phyloP scores from a whole-genome alignment of 345 rosid species.

The Salix caprea region DNA sequence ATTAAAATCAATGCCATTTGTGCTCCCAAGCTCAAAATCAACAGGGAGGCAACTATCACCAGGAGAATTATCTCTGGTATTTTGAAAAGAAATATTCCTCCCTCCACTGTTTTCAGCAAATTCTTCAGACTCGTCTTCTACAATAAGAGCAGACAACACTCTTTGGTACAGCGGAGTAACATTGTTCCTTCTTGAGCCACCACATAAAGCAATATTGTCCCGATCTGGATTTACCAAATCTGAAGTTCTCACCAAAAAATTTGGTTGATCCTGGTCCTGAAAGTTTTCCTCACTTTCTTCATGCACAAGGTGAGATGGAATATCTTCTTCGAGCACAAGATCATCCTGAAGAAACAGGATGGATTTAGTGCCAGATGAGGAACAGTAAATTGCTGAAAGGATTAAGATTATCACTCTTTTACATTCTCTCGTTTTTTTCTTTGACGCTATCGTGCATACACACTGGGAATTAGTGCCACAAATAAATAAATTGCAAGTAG shows the following conservation, averaged over 20 bases:
- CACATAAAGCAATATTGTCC: conserved; percentile 14
- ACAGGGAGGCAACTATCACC: conserved; percentile 11
- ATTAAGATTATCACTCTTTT: neutral
- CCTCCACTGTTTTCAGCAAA: conserved; percentile 31
- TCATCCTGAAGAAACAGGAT: conserved; percentile 24
- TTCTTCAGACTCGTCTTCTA: conserved; percentile 45
- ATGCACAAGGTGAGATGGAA: conserved; percentile 16
- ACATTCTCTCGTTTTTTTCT: neutral
- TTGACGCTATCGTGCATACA: too few relatives aligned
- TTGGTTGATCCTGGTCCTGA: conserved; percentile 15
- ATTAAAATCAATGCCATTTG: conserved; percentile 26
- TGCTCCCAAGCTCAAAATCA: conserved; percentile 25
- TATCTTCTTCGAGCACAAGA: conserved; percentile 23
- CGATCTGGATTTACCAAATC: conserved; percentile 18
- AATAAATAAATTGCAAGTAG: neutral
- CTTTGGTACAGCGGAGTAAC: conserved; percentile 50
- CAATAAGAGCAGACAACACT: conserved; percentile 50
- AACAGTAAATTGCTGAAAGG: neutral
- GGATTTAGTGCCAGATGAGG: conserved; percentile 1
- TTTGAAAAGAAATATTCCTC: conserved; percentile 23
- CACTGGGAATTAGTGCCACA: neutral
- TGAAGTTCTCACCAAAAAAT: conserved; percentile 4
- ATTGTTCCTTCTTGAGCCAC: conserved; percentile 24
- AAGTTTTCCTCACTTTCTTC: conserved; percentile 25
- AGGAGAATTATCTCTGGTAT: conserved; percentile 19